A percentile compares a stretch with the other conserved stretches of the same genome.
Evolutionary conservation across 176 grass and related monocot species (phyloP).

Genomic region (Oryza australiensis): DNA sequence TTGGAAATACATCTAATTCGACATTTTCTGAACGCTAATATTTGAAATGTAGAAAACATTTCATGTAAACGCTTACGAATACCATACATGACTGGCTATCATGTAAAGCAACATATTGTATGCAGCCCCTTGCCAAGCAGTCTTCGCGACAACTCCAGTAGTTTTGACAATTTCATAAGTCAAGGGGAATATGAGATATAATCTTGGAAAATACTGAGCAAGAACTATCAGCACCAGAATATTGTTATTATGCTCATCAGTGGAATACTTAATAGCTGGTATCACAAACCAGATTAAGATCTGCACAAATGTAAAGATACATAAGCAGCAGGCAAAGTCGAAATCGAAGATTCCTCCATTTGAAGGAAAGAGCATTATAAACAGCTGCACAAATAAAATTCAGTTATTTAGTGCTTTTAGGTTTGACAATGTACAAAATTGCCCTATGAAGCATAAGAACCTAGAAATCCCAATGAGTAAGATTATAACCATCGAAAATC

Average conservation of each 20-base stretch:
- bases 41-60: neutral
- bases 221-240: slow-evolving; percentile 89
- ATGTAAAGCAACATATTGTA: slow-evolving; percentile 95
- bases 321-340: slow-evolving; percentile 26
- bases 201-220: slow-evolving; percentile 86
- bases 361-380: neutral
- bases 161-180: slow-evolving; percentile 89
- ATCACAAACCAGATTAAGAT: slow-evolving; percentile 94
- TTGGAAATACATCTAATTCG: slow-evolving; percentile 2
- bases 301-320: slow-evolving; percentile 53
- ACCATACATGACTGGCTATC: slow-evolving; percentile 95
- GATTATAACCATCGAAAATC: neutral
- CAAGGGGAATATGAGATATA: slow-evolving; percentile 97
- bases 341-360: neutral
- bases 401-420: slow-evolving; percentile 16
- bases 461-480: neutral
- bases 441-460: neutral
- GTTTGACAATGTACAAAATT: neutral
- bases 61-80: neutral
- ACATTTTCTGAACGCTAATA: neutral
- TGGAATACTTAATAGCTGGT: slow-evolving; percentile 72
- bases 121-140: slow-evolving; percentile 92
- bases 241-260: slow-evolving; percentile 87
- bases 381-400: slow-evolving; percentile 3
- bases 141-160: slow-evolving; percentile 91